Base-by-base conservation (phyloP, 306 rosid species). In the Inga oerstediana region DNA sequence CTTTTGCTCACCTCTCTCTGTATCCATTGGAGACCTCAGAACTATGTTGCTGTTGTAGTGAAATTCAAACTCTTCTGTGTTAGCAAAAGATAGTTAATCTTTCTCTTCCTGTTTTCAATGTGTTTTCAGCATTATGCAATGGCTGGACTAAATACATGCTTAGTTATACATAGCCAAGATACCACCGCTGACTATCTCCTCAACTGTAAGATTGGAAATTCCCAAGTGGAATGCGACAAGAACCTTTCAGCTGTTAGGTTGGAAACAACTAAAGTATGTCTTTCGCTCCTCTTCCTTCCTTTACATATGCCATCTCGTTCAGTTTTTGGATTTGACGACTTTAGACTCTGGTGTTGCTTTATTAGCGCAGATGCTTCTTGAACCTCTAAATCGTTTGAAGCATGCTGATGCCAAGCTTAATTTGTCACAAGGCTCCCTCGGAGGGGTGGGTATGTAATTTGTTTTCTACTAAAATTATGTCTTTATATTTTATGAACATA, bases 231-330 rank as follows among this genome's bases (percentile, higher is more conserved):
- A 59, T 95, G 98, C 92, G 56, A 77, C 75, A 77, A 67, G 81
- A 93, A 96, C 87, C 98, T 93, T 80, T 92, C 97, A 4, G 98
- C 93, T 78, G 89, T 96, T 86, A 92, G 98, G 94, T 89, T 96
- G 88, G 94, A 96, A 86, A 96, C 97, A 83, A 92, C 97, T 72
- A 88, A 90, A 90, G 99, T 96, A 86, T 52, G 94, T 89, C 73
- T 69, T 13, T 74, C 77, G 15, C 27, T 39, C 79, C 78, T 44
- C 79, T 79, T 72, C 81, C 69, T 79, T 64, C 27, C 74, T 85
- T 24, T 84, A 20, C 37, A 49, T 56, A 51, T 54, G 48, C 65
- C 72, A 68, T 27, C 75, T 70, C 48, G 41, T 77, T 52, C 44
- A 43, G 22, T 71, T 76, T 80, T 82, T 75, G 19, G 49, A 78